Evolutionary conservation across 78 protist species (phyloP), one percentile per base, ranked within the genome.

Genomic region (Emiliania huxleyi): DNA sequence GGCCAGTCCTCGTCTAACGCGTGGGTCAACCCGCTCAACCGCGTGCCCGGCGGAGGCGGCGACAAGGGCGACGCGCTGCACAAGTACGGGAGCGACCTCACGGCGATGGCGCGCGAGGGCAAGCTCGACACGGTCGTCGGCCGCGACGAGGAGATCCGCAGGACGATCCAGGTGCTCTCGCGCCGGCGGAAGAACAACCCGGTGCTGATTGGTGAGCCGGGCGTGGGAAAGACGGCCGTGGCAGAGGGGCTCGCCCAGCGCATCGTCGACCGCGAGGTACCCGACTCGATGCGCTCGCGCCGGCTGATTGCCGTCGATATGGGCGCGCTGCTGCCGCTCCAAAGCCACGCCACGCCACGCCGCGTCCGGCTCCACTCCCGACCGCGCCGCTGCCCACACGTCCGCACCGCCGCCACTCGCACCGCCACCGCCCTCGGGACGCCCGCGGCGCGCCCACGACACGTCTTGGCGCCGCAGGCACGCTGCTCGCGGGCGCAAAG

Each of bases 121-220:
- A 94, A 97, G 92, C 97, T 99, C 2, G 99, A 99, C 95, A 99
- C 99, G 0, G 99, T 98, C 91, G 97, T 99, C 49, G 99, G 96
- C 21, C 93, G 99, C 33, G 99, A 98, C 79, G 99, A 98, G 33
- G 99, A 98, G 94, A 97, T 99, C 69, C 94, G 99, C 3, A 52
- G 99, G 19, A 94, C 94, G 23, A 94, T 98, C 5, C 98, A 95
- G 90, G 95, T 97, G 69, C 95, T 96, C 44, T 43, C 95, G 0
- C 93, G 96, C 38, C 95, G 99, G 48, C 96, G 99, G 1, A 99
- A 99, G 96, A 98, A 98, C 97, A 99, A 98, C 93, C 99, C 99
- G 5, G 98, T 97, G 23, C 97, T 99, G 42, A 96, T 98, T 42
- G 99, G 99, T 42, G 98, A 96, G 85, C 99, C 99, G 0, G 99